Percentiles rank a stretch among this genome's conserved stretches.
phyloP scores from a whole-genome alignment of 345 rosid genomes.

The Camelina neglecta region DNA sequence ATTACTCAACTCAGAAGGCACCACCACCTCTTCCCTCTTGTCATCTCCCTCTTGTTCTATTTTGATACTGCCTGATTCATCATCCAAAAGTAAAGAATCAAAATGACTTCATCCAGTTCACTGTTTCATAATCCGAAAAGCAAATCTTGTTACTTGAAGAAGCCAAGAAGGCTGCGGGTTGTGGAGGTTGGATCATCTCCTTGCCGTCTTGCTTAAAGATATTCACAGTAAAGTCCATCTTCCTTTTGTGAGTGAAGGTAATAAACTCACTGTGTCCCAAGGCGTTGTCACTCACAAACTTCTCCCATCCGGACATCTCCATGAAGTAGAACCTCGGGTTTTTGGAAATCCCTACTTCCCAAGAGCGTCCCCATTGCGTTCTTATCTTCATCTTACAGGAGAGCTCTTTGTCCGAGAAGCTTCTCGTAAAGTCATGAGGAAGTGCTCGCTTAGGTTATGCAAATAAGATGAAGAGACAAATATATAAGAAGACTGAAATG shows the following conservation, averaged over 20 bases:
- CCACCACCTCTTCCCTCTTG: not conserved
- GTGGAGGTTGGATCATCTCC: conserved; percentile 5
- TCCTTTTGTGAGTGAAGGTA: conserved; percentile 1
- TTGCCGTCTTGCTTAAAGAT: not conserved
- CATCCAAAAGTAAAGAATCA: not conserved
- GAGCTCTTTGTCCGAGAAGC: not conserved
- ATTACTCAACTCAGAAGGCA: not conserved
- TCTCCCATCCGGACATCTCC: conserved; percentile 14
- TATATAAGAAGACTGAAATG: not conserved
- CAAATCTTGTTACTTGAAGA: conserved; percentile 12
- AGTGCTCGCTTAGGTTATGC: conserved; percentile 9
- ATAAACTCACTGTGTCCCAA: conserved; percentile 6
- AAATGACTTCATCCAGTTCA: not conserved
- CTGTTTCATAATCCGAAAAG: not conserved
- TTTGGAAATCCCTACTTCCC: conserved; percentile 1
- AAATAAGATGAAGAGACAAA: not conserved
- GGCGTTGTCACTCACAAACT: conserved; percentile 6
- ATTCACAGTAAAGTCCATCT: not conserved
- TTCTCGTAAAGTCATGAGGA: conserved; percentile 3
- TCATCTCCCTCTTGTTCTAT: not conserved
- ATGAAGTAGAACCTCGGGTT: not conserved
- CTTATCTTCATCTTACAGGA: not conserved
- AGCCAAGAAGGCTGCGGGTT: not conserved
- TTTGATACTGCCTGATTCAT: not conserved
- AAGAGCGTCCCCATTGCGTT: conserved; percentile 9